Conservation (phyloP, 257 asterid genomes). For the Fraxinus cuspidata region DNA sequence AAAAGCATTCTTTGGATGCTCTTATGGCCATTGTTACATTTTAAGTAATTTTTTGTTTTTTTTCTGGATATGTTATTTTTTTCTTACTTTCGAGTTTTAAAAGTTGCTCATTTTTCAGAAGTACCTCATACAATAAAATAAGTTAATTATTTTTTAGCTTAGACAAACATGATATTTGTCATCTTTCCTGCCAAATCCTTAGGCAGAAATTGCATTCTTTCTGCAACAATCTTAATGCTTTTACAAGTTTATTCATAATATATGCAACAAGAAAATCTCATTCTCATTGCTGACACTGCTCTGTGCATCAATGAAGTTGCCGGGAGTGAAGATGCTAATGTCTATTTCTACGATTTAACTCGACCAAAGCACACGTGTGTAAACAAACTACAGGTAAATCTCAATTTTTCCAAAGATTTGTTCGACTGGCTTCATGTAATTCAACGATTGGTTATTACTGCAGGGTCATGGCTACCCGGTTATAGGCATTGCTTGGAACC, state of each 20-base stretch:
- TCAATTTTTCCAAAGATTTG: slow-evolving; percentile 1
- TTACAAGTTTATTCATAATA: neutral
- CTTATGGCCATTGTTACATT: neutral
- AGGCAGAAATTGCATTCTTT: neutral
- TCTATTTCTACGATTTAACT: slow-evolving; percentile 90
- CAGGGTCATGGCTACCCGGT: slow-evolving; percentile 96
- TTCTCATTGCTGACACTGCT: slow-evolving; percentile 30
- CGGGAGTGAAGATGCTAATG: slow-evolving; percentile 96
- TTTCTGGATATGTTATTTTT: too few species aligned
- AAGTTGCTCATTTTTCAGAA: neutral
- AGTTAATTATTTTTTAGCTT: neutral
- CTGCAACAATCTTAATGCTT: neutral
- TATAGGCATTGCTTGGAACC: slow-evolving; percentile 95
- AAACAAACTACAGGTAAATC: slow-evolving; percentile 86
- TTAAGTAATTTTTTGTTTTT: too few species aligned
- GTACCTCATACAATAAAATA: neutral
- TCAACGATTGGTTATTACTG: slow-evolving; percentile 24
- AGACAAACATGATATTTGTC: neutral
- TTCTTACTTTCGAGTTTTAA: too few species aligned
- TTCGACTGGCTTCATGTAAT: neutral
- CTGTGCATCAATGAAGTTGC: slow-evolving; percentile 58
- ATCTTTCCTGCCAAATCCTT: neutral
- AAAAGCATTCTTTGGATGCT: neutral
- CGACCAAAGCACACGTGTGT: slow-evolving; percentile 90
- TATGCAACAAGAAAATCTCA: neutral